Evolutionary conservation across 1,284 basidiomycete species (phyloP).

Genomic region (Cryptococcus wingfieldii): DNA sequence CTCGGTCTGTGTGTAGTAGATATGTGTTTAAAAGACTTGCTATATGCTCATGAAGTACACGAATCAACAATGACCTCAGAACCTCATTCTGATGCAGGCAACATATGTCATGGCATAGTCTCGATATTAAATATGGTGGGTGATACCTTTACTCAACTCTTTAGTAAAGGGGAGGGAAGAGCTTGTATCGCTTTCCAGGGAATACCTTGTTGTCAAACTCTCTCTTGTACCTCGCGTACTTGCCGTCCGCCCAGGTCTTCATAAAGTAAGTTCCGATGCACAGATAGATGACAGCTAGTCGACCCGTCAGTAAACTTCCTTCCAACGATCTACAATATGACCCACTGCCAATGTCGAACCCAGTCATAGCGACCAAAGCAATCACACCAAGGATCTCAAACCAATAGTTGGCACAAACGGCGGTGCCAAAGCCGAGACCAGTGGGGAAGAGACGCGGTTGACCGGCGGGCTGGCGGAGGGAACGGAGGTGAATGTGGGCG

Average conservation of each 20-base stretch:
- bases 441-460: slow-evolving; percentile 76
- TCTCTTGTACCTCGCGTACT: slow-evolving; percentile 84
- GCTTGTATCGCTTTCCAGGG: slow-evolving; percentile 43
- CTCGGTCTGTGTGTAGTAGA: too few relatives aligned
- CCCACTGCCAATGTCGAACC: slow-evolving; percentile 66
- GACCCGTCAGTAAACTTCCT: not conserved
- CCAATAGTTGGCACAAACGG: slow-evolving; percentile 92
- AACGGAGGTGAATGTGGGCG: slow-evolving; percentile 76
- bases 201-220: slow-evolving; percentile 74
- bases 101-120: not conserved
- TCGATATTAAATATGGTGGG: not conserved
- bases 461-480: slow-evolving; percentile 75
- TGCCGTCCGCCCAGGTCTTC: slow-evolving; percentile 85
- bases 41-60: too few relatives aligned
- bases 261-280: slow-evolving; percentile 68
- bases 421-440: slow-evolving; percentile 71
- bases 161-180: slow-evolving; percentile 40
- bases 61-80: not conserved
- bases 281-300: slow-evolving; percentile 66
- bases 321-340: not conserved
- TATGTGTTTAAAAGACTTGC: too few relatives aligned
- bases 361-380: slow-evolving; percentile 71
- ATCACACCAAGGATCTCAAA: slow-evolving; percentile 82
- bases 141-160: not conserved
- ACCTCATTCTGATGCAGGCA: not conserved